phyloP scores from a whole-genome alignment of 352 stramenopile genomes.

The Globisporangium nagaii region DNA sequence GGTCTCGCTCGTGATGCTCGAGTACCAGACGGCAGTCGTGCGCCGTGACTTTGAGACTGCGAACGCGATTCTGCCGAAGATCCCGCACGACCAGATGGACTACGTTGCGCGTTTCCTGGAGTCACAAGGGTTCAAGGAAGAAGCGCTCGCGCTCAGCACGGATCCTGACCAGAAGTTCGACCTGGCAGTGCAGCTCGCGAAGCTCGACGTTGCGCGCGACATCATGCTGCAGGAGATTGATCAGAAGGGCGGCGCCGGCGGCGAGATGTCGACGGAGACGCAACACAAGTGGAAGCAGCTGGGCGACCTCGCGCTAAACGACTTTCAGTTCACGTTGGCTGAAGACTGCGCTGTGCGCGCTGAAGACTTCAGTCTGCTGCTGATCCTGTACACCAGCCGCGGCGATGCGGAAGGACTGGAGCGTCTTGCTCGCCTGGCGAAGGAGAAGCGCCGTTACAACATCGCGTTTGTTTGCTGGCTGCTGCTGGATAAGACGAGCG shows the following conservation, averaged over 20 bases:
- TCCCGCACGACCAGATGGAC: slow-evolving; percentile 88
- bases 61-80: slow-evolving; percentile 95
- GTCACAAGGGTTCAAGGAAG: slow-evolving; percentile 98
- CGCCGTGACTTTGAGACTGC: slow-evolving; percentile 97
- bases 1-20: slow-evolving; percentile 93
- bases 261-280: slow-evolving; percentile 93
- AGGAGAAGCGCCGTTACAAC: slow-evolving; percentile 89
- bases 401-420: slow-evolving; percentile 92
- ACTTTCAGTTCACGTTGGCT: slow-evolving; percentile 92
- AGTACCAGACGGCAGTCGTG: slow-evolving; percentile 99
- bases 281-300: slow-evolving; percentile 98
- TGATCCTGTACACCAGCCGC: slow-evolving; percentile 96
- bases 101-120: slow-evolving; percentile 94
- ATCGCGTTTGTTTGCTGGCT: slow-evolving; percentile 96
- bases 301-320: slow-evolving; percentile 89
- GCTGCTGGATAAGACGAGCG: slow-evolving; percentile 93
- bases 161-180: slow-evolving; percentile 98
- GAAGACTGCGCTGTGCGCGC: slow-evolving; percentile 93
- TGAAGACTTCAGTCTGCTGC: slow-evolving; percentile 94
- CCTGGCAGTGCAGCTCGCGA: slow-evolving; percentile 94
- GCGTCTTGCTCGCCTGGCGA: slow-evolving; percentile 84
- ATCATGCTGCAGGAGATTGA: slow-evolving; percentile 91
- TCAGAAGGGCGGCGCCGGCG: slow-evolving; percentile 28
- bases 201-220: slow-evolving; percentile 92
- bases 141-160: slow-evolving; percentile 91